phyloP scores from a whole-genome alignment of 441 rosid species.

The Aleurites moluccanus region DNA sequence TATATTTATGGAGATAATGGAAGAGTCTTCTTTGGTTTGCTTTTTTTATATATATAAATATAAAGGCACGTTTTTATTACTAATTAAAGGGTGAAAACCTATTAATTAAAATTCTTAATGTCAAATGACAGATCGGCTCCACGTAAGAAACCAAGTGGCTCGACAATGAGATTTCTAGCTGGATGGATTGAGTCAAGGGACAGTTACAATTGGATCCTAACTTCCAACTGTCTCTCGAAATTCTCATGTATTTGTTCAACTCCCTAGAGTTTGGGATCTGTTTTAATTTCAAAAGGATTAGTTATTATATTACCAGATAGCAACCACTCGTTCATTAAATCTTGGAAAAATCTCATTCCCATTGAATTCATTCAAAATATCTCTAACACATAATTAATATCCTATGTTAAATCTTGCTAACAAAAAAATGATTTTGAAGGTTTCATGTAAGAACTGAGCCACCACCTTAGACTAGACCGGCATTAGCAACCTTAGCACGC shows the following conservation, averaged over 20 bases:
- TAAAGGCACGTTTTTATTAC: background rate
- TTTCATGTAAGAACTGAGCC: constrained; percentile 21
- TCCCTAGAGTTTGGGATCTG: background rate
- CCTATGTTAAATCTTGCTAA: background rate
- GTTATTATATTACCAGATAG: constrained; percentile 4
- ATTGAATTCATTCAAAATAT: background rate
- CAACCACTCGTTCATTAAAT: background rate
- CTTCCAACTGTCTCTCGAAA: background rate
- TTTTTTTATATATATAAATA: background rate
- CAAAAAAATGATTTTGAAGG: background rate
- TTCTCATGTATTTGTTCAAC: background rate
- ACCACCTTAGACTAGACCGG: constrained; percentile 29
- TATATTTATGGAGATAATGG: background rate
- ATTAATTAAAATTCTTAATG: background rate
- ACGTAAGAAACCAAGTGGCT: background rate
- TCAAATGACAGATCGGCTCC: background rate
- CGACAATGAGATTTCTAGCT: background rate
- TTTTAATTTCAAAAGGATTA: background rate
- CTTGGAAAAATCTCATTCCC: background rate
- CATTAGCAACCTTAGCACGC: constrained; percentile 16
- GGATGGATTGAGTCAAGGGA: no score
- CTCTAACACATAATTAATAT: background rate
- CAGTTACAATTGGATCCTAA: background rate
- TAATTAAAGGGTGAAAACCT: background rate
- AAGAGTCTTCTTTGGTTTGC: constrained; percentile 3